Evolutionary conservation across 495 filamentous ascomycete species (phyloP), one percentile per base, ranked within the genome.

Genomic region (Aspergillus sclerotioniger): DNA sequence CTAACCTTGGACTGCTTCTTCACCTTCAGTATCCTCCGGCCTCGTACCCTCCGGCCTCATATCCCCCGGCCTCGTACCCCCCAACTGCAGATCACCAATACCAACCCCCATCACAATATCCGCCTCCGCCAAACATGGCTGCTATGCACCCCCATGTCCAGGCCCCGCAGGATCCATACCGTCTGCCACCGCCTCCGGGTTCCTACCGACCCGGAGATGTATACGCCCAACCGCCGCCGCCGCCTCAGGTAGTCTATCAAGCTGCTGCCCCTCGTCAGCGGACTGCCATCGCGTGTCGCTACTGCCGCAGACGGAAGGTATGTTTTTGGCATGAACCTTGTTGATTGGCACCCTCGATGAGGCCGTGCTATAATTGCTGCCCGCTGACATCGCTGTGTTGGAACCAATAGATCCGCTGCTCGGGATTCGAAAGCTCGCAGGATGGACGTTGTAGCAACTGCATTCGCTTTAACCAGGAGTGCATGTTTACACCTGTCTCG

Each of bases 201-300:
- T 53, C 69, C 29, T 79, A 73, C 67, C 79, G 76, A 51, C 64
- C 66, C 20, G 64, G 70, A 37, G 77, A 80, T 56, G 66, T 74
- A 47, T 81, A 81, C 59, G 76, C 31, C 75, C 76, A 62, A 63
- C 77, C 59, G 62, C 69, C 66, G 64, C 80, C 71, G 48, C 67
- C 64, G 49, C 71, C 72, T 25, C 63, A 82, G 66, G 67, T 88
- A 63, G 75, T 85, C 76, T 72, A 86, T 69, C 67, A 88, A 67
- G 69, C 86, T 58, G 87, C 87, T 6, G 89, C 89, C 10, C 89
- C 89, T 12, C 80, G 89, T 58, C 89, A 92, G 69, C 78, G 89
- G 52, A 92, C 89, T 1, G 89, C 89, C 53, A 92, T 92, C 69
- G 89, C 89, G n/a, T 92, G 89, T 68, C 82, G 87, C 53, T 92